These are phyloP conservation scores for Candida quercuum DNA, from an alignment of 805 yeast species.

Conservation along the genomic window DNA sequence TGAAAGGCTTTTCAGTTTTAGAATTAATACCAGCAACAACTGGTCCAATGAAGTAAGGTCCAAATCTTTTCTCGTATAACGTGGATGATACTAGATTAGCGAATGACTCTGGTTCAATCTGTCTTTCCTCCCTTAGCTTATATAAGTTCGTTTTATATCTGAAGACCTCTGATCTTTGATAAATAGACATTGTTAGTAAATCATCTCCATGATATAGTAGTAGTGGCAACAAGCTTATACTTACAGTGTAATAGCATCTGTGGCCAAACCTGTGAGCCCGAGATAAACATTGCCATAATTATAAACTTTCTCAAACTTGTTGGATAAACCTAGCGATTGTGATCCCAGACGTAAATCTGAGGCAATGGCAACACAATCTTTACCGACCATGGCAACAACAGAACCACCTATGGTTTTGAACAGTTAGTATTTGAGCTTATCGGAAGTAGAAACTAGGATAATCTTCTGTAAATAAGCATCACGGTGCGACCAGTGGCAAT, in stretches of 20 bases:
- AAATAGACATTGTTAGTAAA: too few species aligned
- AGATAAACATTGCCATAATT: conserved; percentile 79
- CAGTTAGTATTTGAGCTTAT: conserved; percentile 13
- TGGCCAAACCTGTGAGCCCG: conserved; percentile 92
- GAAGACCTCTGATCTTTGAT: conserved; percentile 59
- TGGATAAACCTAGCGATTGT: conserved; percentile 88
- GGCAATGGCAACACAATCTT: conserved; percentile 97
- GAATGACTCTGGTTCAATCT: conserved; percentile 88
- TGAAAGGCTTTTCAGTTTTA: conserved; percentile 76
- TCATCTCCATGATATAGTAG: too few species aligned
- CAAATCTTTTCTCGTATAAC: conserved; percentile 85
- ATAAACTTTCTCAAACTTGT: conserved; percentile 90
- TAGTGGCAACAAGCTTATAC: too few species aligned
- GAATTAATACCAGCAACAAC: conserved; percentile 92
- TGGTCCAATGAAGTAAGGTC: conserved; percentile 96
- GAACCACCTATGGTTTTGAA: conserved; percentile 62
- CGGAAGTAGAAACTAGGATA: too few species aligned
- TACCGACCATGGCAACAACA: conserved; percentile 98
- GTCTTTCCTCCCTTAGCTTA: conserved; percentile 85
- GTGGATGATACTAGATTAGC: conserved; percentile 90
- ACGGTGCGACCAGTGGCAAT: too few species aligned
- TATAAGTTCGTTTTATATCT: conserved; percentile 83
- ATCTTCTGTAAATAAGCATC: too few species aligned
- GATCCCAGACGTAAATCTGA: conserved; percentile 91
- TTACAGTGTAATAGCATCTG: conserved; percentile 85